These are phyloP conservation scores for Talaromyces pinophilus DNA, from an alignment of 2,329 filamentous ascomycete genomes.

Conservation along the genomic window DNA sequence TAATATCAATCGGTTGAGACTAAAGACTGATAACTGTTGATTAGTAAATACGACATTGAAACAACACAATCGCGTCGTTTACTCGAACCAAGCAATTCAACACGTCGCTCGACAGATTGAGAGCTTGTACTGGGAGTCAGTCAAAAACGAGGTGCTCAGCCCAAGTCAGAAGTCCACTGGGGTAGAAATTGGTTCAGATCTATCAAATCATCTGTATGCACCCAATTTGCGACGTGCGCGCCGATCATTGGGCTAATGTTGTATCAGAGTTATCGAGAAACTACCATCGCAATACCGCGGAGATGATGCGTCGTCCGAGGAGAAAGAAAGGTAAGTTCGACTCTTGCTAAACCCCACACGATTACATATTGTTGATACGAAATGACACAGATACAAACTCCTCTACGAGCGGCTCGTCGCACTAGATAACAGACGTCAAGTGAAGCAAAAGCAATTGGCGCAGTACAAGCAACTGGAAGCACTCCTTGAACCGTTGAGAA, in stretches of 20 bases:
- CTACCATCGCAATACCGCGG: constrained; percentile 41
- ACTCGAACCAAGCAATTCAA: constrained; percentile 56
- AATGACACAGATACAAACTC: constrained; percentile 38
- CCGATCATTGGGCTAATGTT: constrained; percentile 8
- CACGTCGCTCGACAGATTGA: constrained; percentile 60
- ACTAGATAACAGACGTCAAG: constrained; percentile 50
- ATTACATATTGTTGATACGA: constrained; percentile 31
- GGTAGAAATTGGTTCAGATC: constrained; percentile 42
- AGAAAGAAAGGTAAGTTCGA: constrained; percentile 28
- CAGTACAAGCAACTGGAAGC: constrained; percentile 50
- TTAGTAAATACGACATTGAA: constrained; percentile 55
- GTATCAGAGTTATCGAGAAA: constrained; percentile 41
- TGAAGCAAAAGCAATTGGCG: constrained; percentile 49
- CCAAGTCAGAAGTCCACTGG: constrained; percentile 30
- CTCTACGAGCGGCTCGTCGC: constrained; percentile 47
- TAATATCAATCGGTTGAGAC: neutral
- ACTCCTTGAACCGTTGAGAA: constrained; percentile 52
- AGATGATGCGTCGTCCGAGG: constrained; percentile 34
- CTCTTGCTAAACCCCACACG: constrained; percentile 25
- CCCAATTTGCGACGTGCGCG: too few species aligned
- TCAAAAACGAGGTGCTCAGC: constrained; percentile 39
- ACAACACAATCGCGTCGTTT: constrained; percentile 56
- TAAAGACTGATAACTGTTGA: constrained; percentile 4
- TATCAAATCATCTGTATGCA: constrained; percentile 42
- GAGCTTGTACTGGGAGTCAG: constrained; percentile 55